Conservation (phyloP, 2,329 filamentous ascomycete species). For the Periconia macrospinosa region DNA sequence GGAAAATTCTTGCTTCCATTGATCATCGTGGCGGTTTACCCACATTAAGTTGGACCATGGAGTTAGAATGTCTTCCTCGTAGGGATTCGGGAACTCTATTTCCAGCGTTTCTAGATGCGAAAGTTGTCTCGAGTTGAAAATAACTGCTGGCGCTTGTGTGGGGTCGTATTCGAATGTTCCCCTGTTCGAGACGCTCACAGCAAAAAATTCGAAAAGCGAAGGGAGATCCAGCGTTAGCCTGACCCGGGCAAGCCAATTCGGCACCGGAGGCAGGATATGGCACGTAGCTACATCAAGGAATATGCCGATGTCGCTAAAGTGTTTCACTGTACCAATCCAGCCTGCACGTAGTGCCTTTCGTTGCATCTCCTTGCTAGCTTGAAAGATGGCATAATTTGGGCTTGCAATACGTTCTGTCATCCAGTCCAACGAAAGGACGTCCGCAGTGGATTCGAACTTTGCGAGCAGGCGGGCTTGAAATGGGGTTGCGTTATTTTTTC, state of each 20-base stretch:
- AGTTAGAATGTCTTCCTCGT: neutral
- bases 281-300: neutral
- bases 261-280: neutral
- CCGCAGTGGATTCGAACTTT: neutral
- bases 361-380: conserved; percentile 8
- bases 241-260: conserved; percentile 1
- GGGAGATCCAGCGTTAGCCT: neutral
- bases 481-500: no score
- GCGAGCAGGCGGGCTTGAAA: no score
- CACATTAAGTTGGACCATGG: neutral
- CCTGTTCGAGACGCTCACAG: neutral
- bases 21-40: neutral
- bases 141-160: neutral
- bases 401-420: neutral
- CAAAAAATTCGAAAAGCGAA: conserved; percentile 1
- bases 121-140: neutral
- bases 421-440: no score
- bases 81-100: conserved; percentile 1
- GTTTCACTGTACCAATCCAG: conserved; percentile 1
- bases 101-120: neutral
- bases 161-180: neutral
- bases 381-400: conserved; percentile 14
- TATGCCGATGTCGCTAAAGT: neutral
- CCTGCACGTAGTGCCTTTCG: conserved; percentile 4
- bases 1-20: neutral